phyloP scores from a whole-genome alignment of 148 eudicot genomes.

The Selenicereus undatus region DNA sequence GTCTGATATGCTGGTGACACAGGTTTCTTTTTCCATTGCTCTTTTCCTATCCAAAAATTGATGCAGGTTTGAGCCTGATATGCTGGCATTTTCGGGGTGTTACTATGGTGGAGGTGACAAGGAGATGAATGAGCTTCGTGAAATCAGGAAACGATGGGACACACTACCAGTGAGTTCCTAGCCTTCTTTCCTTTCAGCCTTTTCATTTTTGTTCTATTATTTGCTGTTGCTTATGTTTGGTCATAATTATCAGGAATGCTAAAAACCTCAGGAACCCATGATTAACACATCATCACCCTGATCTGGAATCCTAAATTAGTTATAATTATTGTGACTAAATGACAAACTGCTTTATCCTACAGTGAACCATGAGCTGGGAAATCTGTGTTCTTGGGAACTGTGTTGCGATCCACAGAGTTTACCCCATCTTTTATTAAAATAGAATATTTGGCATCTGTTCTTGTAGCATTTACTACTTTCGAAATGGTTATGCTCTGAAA shows the following conservation, averaged over 20 bases:
- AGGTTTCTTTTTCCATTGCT: conserved; percentile 1
- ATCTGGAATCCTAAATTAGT: background rate
- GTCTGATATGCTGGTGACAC: background rate
- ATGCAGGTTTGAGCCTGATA: conserved; percentile 94
- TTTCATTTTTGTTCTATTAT: background rate
- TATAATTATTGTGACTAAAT: background rate
- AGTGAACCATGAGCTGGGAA: background rate
- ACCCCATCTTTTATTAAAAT: no score
- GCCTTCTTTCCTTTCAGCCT: conserved; percentile 1
- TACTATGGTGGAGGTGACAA: conserved; percentile 98
- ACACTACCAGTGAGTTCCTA: conserved; percentile 75
- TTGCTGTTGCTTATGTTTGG: background rate
- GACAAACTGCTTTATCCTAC: background rate
- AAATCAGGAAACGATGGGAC: conserved; percentile 92
- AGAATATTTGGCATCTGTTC: no score
- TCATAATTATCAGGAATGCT: background rate
- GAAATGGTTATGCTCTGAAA: no score
- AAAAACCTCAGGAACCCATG: background rate
- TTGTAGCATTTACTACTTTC: no score
- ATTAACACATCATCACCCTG: background rate
- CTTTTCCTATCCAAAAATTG: conserved; percentile 11
- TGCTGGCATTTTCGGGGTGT: conserved; percentile 98
- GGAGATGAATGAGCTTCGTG: conserved; percentile 80
- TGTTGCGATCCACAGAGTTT: background rate
- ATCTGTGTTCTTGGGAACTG: background rate